Evolutionary conservation across 192 early-diverging fungal species (phyloP), one percentile per base, ranked within the genome.

Genomic region (Oehlia diaphana): DNA sequence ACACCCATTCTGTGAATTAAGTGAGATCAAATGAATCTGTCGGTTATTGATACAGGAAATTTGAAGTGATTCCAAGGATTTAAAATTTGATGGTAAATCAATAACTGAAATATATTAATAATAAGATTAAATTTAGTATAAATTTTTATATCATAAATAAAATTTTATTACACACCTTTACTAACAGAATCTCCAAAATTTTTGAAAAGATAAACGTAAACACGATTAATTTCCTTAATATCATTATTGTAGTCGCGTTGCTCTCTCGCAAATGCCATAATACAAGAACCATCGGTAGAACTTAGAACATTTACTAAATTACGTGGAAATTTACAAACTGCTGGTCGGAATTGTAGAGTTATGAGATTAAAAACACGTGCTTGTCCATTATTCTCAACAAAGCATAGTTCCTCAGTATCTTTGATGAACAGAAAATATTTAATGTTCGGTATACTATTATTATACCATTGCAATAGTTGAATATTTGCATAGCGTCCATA

Each of bases 241-340:
- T 53, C 19, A 53, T 19, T 19, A 14, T 26, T 26, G 26, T 16
- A 4, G 3, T 53, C 16, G 14, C 7, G 0, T 42, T 42, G 19
- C 4, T 47, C 39, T 8, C 42, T 75, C 14, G 50, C 72, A 58
- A 80, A 77, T 2, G 63, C 79, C n/a, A 80, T 21, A 14, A 80
- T 53, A 58, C 79, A 80, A n/a, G 79, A 9, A 1, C 79, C 79
- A 76, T 80, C 63, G 1, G 39, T 74, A 23, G 76, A 19, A 28
- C 76, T 78, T 2, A 68, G 16, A 44, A 68, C 47, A 16, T 35
- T 44, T 5, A 13, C 6, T 2, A 44, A 19, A 19, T 80, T 63
- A 13, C 0, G 2, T n/a, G 79, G 79, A 31, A 80, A 16, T 4
- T 77, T 21, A 12, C 74, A 75, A 58, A 39, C 16, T 53, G 44